Conservation (phyloP, 2,329 filamentous ascomycete species). For the Claviceps capensis region DNA sequence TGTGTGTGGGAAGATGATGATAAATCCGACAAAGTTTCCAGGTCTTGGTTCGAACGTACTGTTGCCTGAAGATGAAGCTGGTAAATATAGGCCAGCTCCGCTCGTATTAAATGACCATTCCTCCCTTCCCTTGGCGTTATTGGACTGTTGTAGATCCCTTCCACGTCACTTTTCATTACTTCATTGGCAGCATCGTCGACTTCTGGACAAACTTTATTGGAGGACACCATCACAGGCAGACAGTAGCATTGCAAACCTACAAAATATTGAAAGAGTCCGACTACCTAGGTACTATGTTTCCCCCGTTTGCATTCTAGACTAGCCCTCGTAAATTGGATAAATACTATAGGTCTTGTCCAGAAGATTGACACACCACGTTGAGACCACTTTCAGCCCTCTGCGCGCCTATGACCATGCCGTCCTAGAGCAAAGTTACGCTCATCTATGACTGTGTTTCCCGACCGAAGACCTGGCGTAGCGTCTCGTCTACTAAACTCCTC, state of each 20-base stretch:
- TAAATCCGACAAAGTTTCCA: neutral
- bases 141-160: no score
- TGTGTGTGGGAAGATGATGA: no score
- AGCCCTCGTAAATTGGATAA: conserved; percentile 4
- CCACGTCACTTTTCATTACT: no score
- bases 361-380: conserved; percentile 1
- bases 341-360: conserved; percentile 1
- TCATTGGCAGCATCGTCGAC: neutral
- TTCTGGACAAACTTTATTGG: neutral
- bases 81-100: neutral
- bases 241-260: conserved; percentile 3
- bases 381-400: neutral
- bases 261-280: conserved; percentile 1
- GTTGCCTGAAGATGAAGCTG: neutral
- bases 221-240: neutral
- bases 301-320: conserved; percentile 1
- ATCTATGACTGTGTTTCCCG: conserved; percentile 26
- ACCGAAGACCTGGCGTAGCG: conserved; percentile 19
- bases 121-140: neutral
- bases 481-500: conserved; percentile 24
- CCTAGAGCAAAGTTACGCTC: conserved; percentile 21
- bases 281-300: conserved; percentile 1
- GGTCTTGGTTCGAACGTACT: neutral
- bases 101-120: neutral
- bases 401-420: neutral